Percentiles rank a stretch among this genome's conserved stretches.
phyloP scores from a whole-genome alignment of 2,329 filamentous ascomycete genomes.

The Penicillium concentricum region DNA sequence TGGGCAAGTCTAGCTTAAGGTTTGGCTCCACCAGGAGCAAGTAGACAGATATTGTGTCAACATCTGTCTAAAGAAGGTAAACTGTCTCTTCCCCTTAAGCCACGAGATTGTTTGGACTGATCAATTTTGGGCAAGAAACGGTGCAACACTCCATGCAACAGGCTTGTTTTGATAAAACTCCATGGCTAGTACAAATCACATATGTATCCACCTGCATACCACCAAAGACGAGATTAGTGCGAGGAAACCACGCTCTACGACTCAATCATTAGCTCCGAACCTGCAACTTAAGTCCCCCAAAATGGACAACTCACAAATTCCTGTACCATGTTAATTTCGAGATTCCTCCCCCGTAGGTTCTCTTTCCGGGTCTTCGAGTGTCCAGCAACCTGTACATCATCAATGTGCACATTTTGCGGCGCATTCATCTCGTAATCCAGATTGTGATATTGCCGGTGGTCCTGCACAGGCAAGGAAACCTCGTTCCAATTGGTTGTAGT shows the following conservation, averaged over 20 bases:
- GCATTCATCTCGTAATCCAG: background rate
- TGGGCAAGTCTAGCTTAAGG: too few species aligned
- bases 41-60: too few species aligned
- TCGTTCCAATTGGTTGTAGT: background rate
- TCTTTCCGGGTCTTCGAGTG: background rate
- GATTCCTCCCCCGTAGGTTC: background rate
- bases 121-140: too few species aligned
- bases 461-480: background rate
- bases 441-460: background rate
- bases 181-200: too few species aligned
- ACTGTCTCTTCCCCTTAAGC: too few species aligned
- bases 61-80: too few species aligned
- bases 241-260: background rate
- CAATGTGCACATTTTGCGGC: background rate
- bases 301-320: conserved; percentile 11
- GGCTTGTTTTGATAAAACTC: too few species aligned
- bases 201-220: too few species aligned
- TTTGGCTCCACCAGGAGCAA: too few species aligned
- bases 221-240: background rate
- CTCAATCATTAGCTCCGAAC: background rate
- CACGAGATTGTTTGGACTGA: too few species aligned
- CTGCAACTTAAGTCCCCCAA: background rate
- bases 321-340: conserved; percentile 10
- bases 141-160: too few species aligned
- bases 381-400: background rate